Evolutionary conservation across 768 basidiomycete genomes (phyloP), one percentile per base, ranked within the genome.

Genomic region (Sporobolomyces pararoseus): DNA sequence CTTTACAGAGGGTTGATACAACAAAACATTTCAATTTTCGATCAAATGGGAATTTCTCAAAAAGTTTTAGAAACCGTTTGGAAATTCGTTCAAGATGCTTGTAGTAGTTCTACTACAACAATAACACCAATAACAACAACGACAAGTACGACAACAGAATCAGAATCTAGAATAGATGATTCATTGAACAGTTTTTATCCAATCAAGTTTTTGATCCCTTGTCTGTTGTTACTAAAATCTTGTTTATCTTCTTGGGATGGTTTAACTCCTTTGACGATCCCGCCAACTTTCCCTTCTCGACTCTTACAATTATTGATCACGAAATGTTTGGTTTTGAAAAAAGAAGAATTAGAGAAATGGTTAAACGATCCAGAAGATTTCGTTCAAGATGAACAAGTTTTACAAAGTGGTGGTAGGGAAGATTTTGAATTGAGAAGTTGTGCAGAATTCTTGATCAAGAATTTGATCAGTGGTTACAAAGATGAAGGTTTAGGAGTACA

Each of bases 381-480:
- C n/a, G n/a, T n/a, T n/a, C n/a, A n/a, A n/a, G n/a, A n/a, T n/a
- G n/a, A n/a, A n/a, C n/a, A n/a, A n/a, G n/a, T n/a, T n/a, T n/a
- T n/a, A n/a, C n/a, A n/a, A n/a, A n/a, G n/a, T n/a, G n/a, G n/a
- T n/a, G n/a, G n/a, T n/a, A n/a, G n/a, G n/a, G n/a, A n/a, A n/a
- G n/a, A n/a, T n/a, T 91, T 85, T 95, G 16, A 90, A 91, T 68
- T 79, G 86, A 14, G 92, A 97, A 79, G 91, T 91, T 46, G 42
- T 86, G 50, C 92, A 94, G 94, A 97, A 80, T 84, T 92, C n/a
- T 89, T 97, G 31, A 82, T 97, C 29, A 86, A 92, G 82, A 87
- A 89, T 25, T 79, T 95, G 25, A 84, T 87, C 23, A 82, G 84
- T 55, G 86, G 89, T 77, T 93, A 88, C 76, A 81, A 83, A 9